Evolutionary conservation across 208 protist species (phyloP).

Genomic region (Crithidia acanthocephali): DNA sequence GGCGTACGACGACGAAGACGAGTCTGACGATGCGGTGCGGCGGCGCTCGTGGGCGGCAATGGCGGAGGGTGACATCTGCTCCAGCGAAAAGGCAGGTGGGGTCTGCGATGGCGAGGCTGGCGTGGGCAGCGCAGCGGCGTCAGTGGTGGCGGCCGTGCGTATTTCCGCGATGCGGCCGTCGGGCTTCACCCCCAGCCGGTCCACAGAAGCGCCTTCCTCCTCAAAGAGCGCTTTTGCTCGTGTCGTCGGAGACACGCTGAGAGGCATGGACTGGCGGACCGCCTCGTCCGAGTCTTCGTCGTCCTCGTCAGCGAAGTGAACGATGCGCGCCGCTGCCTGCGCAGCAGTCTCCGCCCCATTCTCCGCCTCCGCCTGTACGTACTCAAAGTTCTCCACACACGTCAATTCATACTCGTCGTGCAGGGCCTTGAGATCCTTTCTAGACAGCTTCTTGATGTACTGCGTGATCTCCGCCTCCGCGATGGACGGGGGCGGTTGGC

Average conservation of each 20-base stretch:
- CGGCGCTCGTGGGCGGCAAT: constrained; percentile 12
- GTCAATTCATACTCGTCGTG: constrained; percentile 32
- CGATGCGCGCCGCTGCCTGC: constrained; percentile 10
- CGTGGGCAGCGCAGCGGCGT: background rate
- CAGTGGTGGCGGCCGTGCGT: background rate
- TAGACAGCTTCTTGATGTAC: constrained; percentile 18
- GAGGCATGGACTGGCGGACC: background rate
- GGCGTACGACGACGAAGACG: background rate
- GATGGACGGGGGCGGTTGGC: constrained; percentile 20
- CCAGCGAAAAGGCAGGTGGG: constrained; percentile 19
- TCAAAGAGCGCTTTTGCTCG: constrained; percentile 21
- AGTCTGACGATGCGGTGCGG: background rate
- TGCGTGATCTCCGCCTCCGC: constrained; percentile 26
- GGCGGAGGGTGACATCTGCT: constrained; percentile 21
- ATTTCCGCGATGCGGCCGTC: background rate
- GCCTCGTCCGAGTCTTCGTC: background rate
- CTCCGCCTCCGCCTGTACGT: constrained; percentile 11
- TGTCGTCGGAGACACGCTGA: constrained; percentile 1
- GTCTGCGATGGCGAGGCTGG: background rate
- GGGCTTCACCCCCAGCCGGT: background rate
- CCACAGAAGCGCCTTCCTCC: constrained; percentile 4
- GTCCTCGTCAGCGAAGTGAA: constrained; percentile 13
- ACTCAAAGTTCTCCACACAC: constrained; percentile 25
- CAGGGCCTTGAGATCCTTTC: constrained; percentile 19
- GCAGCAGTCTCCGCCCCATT: background rate